phyloP scores from a whole-genome alignment of 345 rosid genomes.

The Trapa incisa region DNA sequence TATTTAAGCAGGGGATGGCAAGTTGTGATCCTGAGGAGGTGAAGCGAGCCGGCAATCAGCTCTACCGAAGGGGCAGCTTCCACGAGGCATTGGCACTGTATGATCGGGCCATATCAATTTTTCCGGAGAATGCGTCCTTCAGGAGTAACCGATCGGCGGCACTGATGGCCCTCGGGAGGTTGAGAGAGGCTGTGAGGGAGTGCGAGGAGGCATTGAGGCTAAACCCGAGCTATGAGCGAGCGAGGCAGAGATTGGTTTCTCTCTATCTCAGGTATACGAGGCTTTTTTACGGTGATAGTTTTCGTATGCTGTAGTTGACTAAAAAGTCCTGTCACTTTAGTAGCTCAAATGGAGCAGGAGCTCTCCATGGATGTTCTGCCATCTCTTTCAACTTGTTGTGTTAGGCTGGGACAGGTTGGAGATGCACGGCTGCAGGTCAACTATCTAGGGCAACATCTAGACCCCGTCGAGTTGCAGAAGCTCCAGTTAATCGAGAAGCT shows the following conservation, averaged over 20 bases:
- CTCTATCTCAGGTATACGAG: constrained; percentile 55
- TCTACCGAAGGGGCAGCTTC: constrained; percentile 58
- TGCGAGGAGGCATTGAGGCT: constrained; percentile 78
- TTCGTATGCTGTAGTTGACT: neutral
- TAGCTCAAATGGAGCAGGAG: no score
- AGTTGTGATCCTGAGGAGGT: constrained; percentile 57
- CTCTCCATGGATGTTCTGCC: neutral
- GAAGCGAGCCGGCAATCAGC: constrained; percentile 73
- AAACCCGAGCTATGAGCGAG: constrained; percentile 59
- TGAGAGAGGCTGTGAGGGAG: constrained; percentile 72
- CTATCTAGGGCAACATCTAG: constrained; percentile 53
- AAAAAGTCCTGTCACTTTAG: neutral
- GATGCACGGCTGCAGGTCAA: constrained; percentile 52
- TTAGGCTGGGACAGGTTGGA: constrained; percentile 69
- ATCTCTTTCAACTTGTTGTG: neutral
- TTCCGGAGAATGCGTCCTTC: constrained; percentile 64
- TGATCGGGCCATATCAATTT: constrained; percentile 60
- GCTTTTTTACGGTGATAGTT: neutral
- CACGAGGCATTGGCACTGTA: constrained; percentile 62
- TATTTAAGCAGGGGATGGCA: constrained; percentile 7
- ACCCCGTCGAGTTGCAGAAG: constrained; percentile 57
- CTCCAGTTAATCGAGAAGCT: constrained; percentile 68
- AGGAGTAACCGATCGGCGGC: constrained; percentile 85
- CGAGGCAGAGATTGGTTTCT: constrained; percentile 70
- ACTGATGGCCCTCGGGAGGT: constrained; percentile 51